Evolutionary conservation across 495 filamentous ascomycete species (phyloP).

Genomic region (Lasiosphaeria ovina): DNA sequence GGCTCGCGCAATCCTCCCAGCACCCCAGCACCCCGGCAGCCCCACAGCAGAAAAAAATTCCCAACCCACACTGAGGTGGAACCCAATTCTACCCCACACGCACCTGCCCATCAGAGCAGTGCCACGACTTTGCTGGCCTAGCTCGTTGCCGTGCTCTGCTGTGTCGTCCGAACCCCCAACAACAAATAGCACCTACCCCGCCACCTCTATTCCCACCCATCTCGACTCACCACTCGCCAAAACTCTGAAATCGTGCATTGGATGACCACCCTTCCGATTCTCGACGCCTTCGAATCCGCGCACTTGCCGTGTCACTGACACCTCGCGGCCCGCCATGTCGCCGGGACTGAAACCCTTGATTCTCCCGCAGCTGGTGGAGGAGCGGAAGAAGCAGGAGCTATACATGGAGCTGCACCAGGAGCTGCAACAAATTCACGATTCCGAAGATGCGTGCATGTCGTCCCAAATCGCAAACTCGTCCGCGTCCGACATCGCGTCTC

Average conservation of each 20-base stretch:
- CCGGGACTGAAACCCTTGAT: constrained; percentile 49
- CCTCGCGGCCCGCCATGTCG: constrained; percentile 40
- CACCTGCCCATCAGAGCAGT: constrained; percentile 2
- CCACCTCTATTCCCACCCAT: constrained; percentile 14
- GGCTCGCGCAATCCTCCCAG: neutral
- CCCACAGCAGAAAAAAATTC: constrained; percentile 11
- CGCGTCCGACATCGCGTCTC: constrained; percentile 57
- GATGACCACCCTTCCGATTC: neutral
- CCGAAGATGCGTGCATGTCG: constrained; percentile 25
- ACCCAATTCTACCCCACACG: constrained; percentile 1
- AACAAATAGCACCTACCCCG: constrained; percentile 25
- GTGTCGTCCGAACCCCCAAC: constrained; percentile 15
- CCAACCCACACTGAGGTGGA: constrained; percentile 8
- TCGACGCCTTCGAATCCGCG: neutral
- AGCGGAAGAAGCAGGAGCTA: constrained; percentile 43
- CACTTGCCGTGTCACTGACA: neutral
- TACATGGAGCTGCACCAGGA: constrained; percentile 13
- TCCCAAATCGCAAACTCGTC: constrained; percentile 44
- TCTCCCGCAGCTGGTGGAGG: constrained; percentile 52
- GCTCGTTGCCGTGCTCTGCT: constrained; percentile 7
- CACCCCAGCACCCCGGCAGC: neutral
- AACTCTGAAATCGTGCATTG: neutral
- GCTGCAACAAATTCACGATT: constrained; percentile 15
- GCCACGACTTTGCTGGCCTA: constrained; percentile 4
- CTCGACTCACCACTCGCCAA: neutral